Evolutionary conservation across 371 early-diverging fungal genomes (phyloP).

Genomic region (Mucor velutinosus): DNA sequence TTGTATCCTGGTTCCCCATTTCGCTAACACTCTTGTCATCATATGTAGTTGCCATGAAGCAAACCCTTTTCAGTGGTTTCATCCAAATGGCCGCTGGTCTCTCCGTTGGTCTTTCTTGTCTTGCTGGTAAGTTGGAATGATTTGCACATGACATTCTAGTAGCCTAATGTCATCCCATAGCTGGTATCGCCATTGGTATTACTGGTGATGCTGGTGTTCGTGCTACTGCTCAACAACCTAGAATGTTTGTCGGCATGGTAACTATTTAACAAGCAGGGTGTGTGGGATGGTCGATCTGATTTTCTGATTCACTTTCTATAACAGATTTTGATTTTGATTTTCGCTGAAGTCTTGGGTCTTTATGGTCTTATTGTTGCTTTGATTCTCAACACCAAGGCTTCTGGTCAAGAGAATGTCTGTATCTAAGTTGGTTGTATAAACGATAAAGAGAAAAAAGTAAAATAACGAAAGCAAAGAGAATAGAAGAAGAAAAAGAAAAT

Average conservation of each 20-base stretch:
- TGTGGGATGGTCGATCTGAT: not conserved
- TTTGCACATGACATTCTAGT: not conserved
- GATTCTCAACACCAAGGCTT: constrained; percentile 91
- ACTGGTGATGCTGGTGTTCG: constrained; percentile 96
- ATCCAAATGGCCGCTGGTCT: constrained; percentile 95
- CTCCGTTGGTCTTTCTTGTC: constrained; percentile 89
- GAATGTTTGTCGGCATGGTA: constrained; percentile 93
- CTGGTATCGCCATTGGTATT: constrained; percentile 96
- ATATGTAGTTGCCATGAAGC: constrained; percentile 54
- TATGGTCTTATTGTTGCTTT: constrained; percentile 95
- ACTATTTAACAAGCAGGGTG: not conserved
- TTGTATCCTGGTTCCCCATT: not conserved
- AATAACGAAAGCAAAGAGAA: not conserved
- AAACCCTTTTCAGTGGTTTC: constrained; percentile 75
- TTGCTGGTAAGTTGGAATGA: constrained; percentile 57
- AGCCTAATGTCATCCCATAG: constrained; percentile 26
- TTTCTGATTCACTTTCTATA: not conserved
- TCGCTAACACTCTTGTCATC: not conserved
- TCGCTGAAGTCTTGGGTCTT: constrained; percentile 97
- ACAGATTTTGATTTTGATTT: constrained; percentile 91
- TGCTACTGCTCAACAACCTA: constrained; percentile 91
- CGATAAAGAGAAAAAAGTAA: not conserved
- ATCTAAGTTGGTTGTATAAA: not conserved
- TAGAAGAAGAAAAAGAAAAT: not conserved
- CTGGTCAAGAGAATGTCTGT: constrained; percentile 41